Evolutionary conservation across 176 grass and related monocot genomes (phyloP).

Genomic region (Calamus simplicifolius): DNA sequence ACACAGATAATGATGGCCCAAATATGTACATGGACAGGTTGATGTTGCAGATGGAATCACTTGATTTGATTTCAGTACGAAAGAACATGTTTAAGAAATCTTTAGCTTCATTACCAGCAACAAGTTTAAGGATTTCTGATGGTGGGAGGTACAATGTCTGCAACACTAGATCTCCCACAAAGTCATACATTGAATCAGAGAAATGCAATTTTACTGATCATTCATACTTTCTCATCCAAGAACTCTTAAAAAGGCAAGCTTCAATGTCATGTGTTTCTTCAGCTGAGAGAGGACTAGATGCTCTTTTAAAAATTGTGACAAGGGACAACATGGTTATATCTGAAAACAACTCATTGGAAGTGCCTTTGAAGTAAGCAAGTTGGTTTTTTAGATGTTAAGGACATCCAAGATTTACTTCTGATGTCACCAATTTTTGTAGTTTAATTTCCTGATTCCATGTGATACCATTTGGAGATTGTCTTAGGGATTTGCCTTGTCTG

Average conservation of each 20-base stretch:
- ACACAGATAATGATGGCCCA: background rate
- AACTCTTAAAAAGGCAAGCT: constrained; percentile 34
- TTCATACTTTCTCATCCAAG: constrained; percentile 50
- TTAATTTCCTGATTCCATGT: too few relatives aligned
- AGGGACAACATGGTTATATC: constrained; percentile 12
- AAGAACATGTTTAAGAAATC: constrained; percentile 1
- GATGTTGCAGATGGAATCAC: constrained; percentile 22
- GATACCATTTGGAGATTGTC: too few relatives aligned
- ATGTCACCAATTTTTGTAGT: too few relatives aligned
- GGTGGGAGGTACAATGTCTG: background rate
- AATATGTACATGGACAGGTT: constrained; percentile 36
- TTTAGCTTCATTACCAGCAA: background rate
- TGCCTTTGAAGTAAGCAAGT: constrained; percentile 11
- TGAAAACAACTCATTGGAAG: constrained; percentile 7
- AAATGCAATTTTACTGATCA: constrained; percentile 21
- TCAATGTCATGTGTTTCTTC: constrained; percentile 32
- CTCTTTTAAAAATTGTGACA: constrained; percentile 25
- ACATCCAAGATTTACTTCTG: too few relatives aligned
- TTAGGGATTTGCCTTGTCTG: too few relatives aligned
- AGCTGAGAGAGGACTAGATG: constrained; percentile 30
- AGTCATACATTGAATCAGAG: background rate
- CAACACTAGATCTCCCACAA: background rate
- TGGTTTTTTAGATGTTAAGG: too few relatives aligned
- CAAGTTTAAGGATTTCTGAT: background rate
- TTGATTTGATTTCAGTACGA: constrained; percentile 11